Evolutionary conservation across 2,329 filamentous ascomycete species (phyloP).

Genomic region (Coccinonectria pachysandricola): DNA sequence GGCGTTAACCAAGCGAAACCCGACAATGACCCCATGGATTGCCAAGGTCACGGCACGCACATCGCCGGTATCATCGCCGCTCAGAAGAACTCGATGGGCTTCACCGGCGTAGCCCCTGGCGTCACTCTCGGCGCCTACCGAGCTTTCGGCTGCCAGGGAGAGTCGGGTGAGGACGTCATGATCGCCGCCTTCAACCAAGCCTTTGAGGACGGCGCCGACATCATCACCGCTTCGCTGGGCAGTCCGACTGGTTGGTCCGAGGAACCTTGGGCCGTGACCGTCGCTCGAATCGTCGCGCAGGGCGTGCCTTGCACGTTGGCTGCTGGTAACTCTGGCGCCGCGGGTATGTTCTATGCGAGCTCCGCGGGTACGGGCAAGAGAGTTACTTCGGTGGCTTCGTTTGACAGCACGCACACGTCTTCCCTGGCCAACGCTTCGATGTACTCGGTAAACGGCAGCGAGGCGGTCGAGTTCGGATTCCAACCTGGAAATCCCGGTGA

Average conservation of each 20-base stretch:
- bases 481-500: constrained; percentile 28
- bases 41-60: constrained; percentile 19
- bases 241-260: constrained; percentile 16
- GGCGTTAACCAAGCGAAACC: constrained; percentile 1
- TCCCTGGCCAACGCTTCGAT: constrained; percentile 31
- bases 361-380: constrained; percentile 15
- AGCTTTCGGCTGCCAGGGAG: constrained; percentile 10
- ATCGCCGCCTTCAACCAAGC: constrained; percentile 27
- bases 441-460: constrained; percentile 29
- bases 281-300: constrained; percentile 26
- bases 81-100: constrained; percentile 1
- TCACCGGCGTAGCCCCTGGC: constrained; percentile 19
- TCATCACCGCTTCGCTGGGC: constrained; percentile 25
- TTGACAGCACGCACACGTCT: constrained; percentile 36
- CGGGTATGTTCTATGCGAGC: constrained; percentile 18
- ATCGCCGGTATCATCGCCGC: constrained; percentile 23
- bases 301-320: constrained; percentile 34
- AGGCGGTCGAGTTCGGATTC: constrained; percentile 31
- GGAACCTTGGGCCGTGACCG: constrained; percentile 22
- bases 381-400: constrained; percentile 19
- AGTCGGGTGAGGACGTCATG: constrained; percentile 7
- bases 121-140: constrained; percentile 20
- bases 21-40: neutral
- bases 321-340: constrained; percentile 32
- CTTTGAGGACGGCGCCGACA: constrained; percentile 25